These are phyloP conservation scores for Croton setiger DNA, from an alignment of 441 rosid species.

Conservation along the genomic window DNA sequence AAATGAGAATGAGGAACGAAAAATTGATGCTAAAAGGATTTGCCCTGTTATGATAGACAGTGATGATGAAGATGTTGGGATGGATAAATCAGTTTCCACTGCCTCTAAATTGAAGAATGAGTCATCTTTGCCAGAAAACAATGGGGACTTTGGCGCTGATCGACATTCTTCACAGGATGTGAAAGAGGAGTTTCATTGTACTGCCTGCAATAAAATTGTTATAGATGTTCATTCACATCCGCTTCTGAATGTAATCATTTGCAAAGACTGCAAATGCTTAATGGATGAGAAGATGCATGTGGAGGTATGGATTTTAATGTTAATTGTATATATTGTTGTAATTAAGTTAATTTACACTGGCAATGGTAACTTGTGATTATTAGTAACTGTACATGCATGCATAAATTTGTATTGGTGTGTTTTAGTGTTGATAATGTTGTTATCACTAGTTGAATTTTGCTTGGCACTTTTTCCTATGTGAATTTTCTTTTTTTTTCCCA, in stretches of 20 bases:
- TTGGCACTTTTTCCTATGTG: not conserved
- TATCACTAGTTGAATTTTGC: not conserved
- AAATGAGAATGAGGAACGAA: constrained; percentile 39
- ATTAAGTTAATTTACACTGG: constrained; percentile 3
- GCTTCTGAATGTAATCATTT: constrained; percentile 76
- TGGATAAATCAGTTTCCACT: constrained; percentile 25
- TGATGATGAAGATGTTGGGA: constrained; percentile 47
- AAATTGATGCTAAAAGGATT: constrained; percentile 42
- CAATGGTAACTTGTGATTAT: constrained; percentile 3
- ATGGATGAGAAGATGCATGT: constrained; percentile 59
- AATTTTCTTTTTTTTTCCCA: not conserved
- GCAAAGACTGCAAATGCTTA: constrained; percentile 77
- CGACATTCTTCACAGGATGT: constrained; percentile 31
- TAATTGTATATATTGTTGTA: constrained; percentile 14
- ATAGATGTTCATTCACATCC: constrained; percentile 82
- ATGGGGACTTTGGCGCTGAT: constrained; percentile 23
- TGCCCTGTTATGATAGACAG: constrained; percentile 34
- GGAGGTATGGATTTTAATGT: constrained; percentile 54
- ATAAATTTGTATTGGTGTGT: not conserved
- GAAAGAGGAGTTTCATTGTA: constrained; percentile 56
- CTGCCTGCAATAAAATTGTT: constrained; percentile 70
- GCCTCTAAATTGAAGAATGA: constrained; percentile 29
- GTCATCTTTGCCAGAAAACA: constrained; percentile 27
- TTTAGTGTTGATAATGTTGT: not conserved
- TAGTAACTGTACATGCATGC: not conserved